A percentile compares a stretch with the other conserved stretches of the same genome.
Conservation (phyloP, 495 filamentous ascomycete species). For the Neohortaea acidophila region DNA sequence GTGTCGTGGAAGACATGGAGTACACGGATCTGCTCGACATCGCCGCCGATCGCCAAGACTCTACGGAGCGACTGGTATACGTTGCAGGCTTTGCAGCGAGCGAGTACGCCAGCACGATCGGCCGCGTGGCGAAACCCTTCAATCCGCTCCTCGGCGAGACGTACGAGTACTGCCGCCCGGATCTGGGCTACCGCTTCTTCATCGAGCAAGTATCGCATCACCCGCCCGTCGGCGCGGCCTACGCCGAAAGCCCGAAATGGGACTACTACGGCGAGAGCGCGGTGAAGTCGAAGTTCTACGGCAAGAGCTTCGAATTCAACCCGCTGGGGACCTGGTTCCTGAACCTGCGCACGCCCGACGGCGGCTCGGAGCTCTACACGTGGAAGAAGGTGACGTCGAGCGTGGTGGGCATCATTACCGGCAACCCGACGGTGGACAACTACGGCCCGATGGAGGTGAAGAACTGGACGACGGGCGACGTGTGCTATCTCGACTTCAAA, state of each 20-base stretch:
- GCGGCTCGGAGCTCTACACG: slow-evolving; percentile 69
- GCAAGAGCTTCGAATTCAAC: slow-evolving; percentile 93
- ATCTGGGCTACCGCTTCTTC: slow-evolving; percentile 95
- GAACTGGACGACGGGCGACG: slow-evolving; percentile 88
- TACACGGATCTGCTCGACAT: slow-evolving; percentile 86
- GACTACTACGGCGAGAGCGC: slow-evolving; percentile 94
- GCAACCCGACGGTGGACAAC: slow-evolving; percentile 92
- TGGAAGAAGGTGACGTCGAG: slow-evolving; percentile 99
- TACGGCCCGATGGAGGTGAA: slow-evolving; percentile 95
- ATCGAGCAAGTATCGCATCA: slow-evolving; percentile 98
- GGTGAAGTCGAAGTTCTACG: slow-evolving; percentile 96
- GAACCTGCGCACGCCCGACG: slow-evolving; percentile 60
- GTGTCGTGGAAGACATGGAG: slow-evolving; percentile 94
- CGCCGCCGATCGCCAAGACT: slow-evolving; percentile 71
- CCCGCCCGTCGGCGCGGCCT: slow-evolving; percentile 85
- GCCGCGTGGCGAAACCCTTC: slow-evolving; percentile 93
- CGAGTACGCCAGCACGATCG: slow-evolving; percentile 93
- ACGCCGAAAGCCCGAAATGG: slow-evolving; percentile 86
- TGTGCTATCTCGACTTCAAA: slow-evolving; percentile 87
- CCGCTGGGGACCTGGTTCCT: slow-evolving; percentile 95
- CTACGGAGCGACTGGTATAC: slow-evolving; percentile 87
- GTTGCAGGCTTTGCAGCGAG: slow-evolving; percentile 89
- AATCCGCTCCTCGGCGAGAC: slow-evolving; percentile 93
- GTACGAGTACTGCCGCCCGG: slow-evolving; percentile 87
- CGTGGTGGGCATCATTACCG: slow-evolving; percentile 96